Conservation (phyloP, 192 early-diverging fungal species). For the Umbelopsis vinacea region DNA sequence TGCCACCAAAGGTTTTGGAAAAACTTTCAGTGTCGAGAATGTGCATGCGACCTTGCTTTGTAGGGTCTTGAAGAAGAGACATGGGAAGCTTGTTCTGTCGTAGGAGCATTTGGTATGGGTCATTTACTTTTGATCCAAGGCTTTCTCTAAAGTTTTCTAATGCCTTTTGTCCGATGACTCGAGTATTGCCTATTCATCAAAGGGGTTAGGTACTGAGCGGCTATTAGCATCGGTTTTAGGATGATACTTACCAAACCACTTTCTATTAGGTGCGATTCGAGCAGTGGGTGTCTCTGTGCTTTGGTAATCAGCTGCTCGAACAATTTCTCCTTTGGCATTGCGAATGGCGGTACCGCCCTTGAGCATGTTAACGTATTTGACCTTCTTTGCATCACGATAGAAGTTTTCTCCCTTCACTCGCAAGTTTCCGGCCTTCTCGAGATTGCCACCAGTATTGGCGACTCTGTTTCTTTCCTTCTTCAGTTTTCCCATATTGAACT, state of each 20-base stretch:
- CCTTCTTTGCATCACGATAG: conserved; percentile 96
- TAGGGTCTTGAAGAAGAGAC: conserved; percentile 83
- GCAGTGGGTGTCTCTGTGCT: conserved; percentile 73
- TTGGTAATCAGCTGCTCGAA: conserved; percentile 93
- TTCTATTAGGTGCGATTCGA: conserved; percentile 91
- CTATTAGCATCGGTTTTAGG: too few species aligned
- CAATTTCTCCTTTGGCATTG: conserved; percentile 85
- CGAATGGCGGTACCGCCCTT: conserved; percentile 86
- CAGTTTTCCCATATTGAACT: conserved; percentile 56
- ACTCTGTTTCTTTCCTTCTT: conserved; percentile 68
- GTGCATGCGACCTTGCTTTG: conserved; percentile 79
- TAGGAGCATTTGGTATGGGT: conserved; percentile 95
- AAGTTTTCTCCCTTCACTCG: conserved; percentile 98
- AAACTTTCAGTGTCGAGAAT: conserved; percentile 96
- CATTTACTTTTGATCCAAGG: conserved; percentile 82
- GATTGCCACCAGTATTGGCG: conserved; percentile 46
- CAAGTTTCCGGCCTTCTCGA: conserved; percentile 53
- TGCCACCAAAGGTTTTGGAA: conserved; percentile 90
- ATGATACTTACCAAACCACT: conserved; percentile 85
- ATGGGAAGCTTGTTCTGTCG: conserved; percentile 95
- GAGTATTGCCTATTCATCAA: conserved; percentile 76
- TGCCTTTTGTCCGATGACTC: conserved; percentile 94
- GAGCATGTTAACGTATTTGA: conserved; percentile 91
- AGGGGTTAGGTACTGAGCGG: neutral
- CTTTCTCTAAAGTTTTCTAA: conserved; percentile 92